Base-by-base conservation (phyloP, 805 yeast species). In the Starmerella ratchasimensis region DNA sequence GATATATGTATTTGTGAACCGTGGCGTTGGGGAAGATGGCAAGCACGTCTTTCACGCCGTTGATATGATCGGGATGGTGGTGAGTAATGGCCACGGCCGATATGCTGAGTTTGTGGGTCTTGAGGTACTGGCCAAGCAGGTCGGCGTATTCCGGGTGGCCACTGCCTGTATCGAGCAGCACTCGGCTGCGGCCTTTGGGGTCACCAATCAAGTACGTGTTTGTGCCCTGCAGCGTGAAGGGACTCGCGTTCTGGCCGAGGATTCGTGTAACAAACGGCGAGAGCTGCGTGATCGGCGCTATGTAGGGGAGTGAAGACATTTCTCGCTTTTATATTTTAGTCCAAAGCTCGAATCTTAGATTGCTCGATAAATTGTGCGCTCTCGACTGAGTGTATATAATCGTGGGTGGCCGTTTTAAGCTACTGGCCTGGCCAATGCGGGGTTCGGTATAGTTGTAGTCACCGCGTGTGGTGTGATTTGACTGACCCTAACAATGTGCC, bases 181-280 rank as follows among this genome's bases (percentile, higher is more conserved):
- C 34, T 25, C 62, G 47, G 15, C 45, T 39, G 9, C 31, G 34
- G 8, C 27, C 19, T 8, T 17, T 14, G 14, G 63, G 63, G 11
- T 42, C 28, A 16, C 64, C 64, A 6, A 60, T 44, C 9, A 60
- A 49, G 45, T 60, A 60, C 3, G 64, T 60, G 46, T 60, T 60
- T 8, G 64, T 60, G 20, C 64, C 64, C 37, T 60, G 63, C 13
- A 60, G 52, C 3, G 62, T 56, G 44, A 57, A 60, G 36, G 49
- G 48, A 19, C 62, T 56, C 4, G 64, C 60, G 38, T 60, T 60
- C 37, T 48, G 48, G 21, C 62, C 64, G 28, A 60, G 49, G 13
- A 60, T 35, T 5, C 64, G 50, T 13, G 58, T 51, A 27, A 60
- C 57, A 17, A 35, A 42, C 13, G 61, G 60, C 31, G 60, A 48